A percentile compares a stretch with the other conserved stretches of the same genome.
These are phyloP conservation scores for Aurantiochytrium sp. DNA, from an alignment of 108 stramenopile genomes.

Conservation along the genomic window DNA sequence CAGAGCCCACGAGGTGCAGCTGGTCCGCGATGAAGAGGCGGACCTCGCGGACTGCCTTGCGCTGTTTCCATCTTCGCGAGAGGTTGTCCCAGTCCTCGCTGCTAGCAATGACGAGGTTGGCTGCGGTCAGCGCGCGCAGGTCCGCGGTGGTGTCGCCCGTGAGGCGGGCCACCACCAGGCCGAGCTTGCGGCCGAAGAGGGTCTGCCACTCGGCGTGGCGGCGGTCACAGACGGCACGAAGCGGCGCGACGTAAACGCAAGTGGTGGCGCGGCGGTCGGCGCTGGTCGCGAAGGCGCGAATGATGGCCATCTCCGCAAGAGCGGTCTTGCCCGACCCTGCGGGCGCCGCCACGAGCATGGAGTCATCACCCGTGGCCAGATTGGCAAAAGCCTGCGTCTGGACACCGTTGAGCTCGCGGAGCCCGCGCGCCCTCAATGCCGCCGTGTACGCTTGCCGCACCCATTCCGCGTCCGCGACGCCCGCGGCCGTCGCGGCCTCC, in stretches of 20 bases:
- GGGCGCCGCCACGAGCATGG: conserved; percentile 88
- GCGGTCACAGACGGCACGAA: not conserved
- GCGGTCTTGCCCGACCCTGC: conserved; percentile 82
- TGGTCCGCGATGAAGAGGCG: conserved; percentile 89
- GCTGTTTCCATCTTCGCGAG: conserved; percentile 86
- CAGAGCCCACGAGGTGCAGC: conserved; percentile 82
- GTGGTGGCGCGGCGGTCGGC: conserved; percentile 64
- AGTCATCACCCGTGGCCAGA: conserved; percentile 81
- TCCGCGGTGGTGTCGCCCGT: conserved; percentile 86
- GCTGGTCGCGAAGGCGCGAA: conserved; percentile 68
- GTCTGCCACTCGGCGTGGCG: conserved; percentile 74
- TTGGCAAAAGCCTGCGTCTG: conserved; percentile 95
- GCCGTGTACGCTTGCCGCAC: not conserved
- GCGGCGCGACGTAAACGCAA: conserved; percentile 86
- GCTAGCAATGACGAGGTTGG: conserved; percentile 74
- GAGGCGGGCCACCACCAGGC: conserved; percentile 64
- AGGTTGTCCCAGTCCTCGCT: conserved; percentile 84
- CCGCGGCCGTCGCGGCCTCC: conserved; percentile 49
- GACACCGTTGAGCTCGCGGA: conserved; percentile 87
- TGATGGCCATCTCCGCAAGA: conserved; percentile 89
- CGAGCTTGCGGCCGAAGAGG: conserved; percentile 70
- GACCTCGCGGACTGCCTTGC: conserved; percentile 83
- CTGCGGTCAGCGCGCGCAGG: conserved; percentile 66
- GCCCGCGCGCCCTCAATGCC: conserved; percentile 41
- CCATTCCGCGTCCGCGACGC: not conserved